Evolutionary conservation across 1,284 basidiomycete species (phyloP), one percentile per base, ranked within the genome.

Genomic region (Vanrija sp.): DNA sequence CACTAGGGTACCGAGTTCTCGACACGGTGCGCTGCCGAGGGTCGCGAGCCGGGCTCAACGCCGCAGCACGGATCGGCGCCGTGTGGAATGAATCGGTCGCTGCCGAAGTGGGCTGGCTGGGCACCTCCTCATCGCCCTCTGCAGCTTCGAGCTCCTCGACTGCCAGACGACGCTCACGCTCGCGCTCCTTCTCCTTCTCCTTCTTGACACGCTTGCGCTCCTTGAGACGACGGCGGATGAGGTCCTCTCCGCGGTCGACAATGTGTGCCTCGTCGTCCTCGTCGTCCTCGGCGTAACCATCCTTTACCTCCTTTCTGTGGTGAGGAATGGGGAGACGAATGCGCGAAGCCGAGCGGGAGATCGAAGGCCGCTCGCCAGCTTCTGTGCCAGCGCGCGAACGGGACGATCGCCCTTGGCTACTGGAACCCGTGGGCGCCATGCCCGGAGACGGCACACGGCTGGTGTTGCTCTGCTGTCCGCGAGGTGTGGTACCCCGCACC

Each of bases 191-290:
- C 55, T 65, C 68, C 43, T 66, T 67, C 55, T 64, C 61, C 48
- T 63, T 67, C 52, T 75, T 67, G 42, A 73, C 72, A 50, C 75
- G 71, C 55, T 74, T 75, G 52, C 81, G 66, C 51, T 81, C 80
- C 58, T 77, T 77, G 71, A 80, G 79, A 26, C 82, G 66, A 42
- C 78, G 72, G 38, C 79, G 71, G 53, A 83, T 80, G 9, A 83
- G 78, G 61, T 80, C 79, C 56, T 81, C 81, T 8, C 82, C 82
- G 25, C 81, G 71, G 64, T 83, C 82, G 38, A 72, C 67, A 10
- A 73, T 70, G 43, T 74, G 65, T 9, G 77, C 73, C 56, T 80
- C 81, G 55, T 83, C 81, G 52, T 82, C 80, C 23, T 68, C 66
- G 8, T 65, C 59, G 16, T 50, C 49, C 34, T 34, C 34, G 34